phyloP scores from a whole-genome alignment of 495 filamentous ascomycete species.

The Aspergillus nidulans region DNA sequence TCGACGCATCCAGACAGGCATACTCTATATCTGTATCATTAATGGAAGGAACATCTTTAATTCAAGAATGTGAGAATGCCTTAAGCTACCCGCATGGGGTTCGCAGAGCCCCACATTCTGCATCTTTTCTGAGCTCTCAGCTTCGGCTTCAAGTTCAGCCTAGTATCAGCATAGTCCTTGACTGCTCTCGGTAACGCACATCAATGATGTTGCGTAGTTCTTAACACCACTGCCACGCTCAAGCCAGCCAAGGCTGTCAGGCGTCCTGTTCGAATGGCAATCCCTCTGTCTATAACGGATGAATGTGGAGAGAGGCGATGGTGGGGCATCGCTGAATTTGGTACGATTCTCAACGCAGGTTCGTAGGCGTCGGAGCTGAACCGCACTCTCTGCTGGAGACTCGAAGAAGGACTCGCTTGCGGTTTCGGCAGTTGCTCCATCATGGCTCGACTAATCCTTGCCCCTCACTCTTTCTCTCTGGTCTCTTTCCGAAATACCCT shows the following conservation, averaged over 20 bases:
- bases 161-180: neutral
- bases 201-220: neutral
- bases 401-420: conserved; percentile 1
- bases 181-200: no score
- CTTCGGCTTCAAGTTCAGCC: neutral
- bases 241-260: neutral
- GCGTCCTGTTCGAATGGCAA: neutral
- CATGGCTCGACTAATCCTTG: neutral
- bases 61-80: neutral
- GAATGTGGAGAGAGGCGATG: conserved; percentile 3
- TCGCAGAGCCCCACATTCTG: neutral
- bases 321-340: conserved; percentile 1
- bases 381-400: neutral
- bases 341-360: neutral
- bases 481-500: neutral
- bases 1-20: no score
- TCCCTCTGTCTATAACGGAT: neutral
- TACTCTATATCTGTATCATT: neutral
- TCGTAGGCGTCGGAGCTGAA: neutral
- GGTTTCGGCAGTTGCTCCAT: conserved; percentile 1
- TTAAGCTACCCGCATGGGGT: neutral
- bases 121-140: neutral
- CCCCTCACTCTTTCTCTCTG: conserved; percentile 3
- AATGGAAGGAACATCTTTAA: neutral
- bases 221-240: neutral